These are phyloP conservation scores for Xylaria sp. DNA, from an alignment of 2,329 filamentous ascomycete species.

Conservation along the genomic window DNA sequence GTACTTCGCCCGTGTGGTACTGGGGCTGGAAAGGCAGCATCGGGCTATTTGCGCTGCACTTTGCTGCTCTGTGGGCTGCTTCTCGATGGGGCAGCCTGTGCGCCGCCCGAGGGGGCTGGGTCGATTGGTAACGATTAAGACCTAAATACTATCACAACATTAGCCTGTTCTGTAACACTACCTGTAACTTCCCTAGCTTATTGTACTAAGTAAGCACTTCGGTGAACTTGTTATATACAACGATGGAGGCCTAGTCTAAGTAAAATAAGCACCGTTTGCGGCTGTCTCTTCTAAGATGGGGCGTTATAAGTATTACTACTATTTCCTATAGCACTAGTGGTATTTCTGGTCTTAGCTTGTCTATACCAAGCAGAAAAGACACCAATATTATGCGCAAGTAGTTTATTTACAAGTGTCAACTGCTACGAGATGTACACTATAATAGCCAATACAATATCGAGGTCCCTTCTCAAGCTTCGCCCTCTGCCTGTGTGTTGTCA, in stretches of 20 bases:
- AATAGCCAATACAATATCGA: no score
- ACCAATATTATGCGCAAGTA: no score
- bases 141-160: neutral
- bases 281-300: neutral
- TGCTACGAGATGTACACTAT: neutral
- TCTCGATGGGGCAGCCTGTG: constrained; percentile 43
- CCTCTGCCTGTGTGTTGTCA: neutral
- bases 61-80: constrained; percentile 41
- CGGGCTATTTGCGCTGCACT: constrained; percentile 45
- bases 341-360: neutral
- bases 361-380: neutral
- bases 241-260: neutral
- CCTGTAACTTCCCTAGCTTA: neutral
- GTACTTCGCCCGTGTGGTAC: constrained; percentile 28
- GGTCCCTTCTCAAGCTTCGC: constrained; percentile 20
- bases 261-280: neutral
- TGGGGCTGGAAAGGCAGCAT: constrained; percentile 45
- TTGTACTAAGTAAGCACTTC: neutral
- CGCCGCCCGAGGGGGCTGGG: constrained; percentile 34
- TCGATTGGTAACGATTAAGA: constrained; percentile 30
- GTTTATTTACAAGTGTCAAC: neutral
- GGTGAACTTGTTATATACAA: neutral
- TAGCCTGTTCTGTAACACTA: neutral
- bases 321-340: neutral
- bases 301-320: neutral